phyloP scores from a whole-genome alignment of 163 green algal genomes.

The Smithsoniella earleae region DNA sequence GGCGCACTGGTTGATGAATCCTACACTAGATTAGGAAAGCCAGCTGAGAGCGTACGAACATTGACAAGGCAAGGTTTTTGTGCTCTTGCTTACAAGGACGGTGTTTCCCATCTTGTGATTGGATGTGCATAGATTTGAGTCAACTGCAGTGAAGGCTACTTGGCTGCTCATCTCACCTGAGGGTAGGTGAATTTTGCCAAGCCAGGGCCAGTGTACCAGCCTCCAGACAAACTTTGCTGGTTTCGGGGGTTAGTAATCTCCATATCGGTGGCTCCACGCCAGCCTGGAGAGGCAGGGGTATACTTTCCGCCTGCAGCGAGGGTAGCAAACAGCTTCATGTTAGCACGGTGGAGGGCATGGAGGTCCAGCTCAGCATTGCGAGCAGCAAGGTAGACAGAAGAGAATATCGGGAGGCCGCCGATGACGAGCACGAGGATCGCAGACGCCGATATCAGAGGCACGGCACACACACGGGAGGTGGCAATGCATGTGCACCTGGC shows the following conservation, averaged over 20 bases:
- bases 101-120: no score
- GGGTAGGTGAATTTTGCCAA: conserved; percentile 19
- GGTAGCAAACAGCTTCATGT: neutral
- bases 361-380: neutral
- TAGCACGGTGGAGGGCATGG: neutral
- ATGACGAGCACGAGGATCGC: neutral
- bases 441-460: neutral
- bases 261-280: neutral
- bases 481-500: neutral
- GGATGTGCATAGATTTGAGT: no score
- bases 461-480: neutral
- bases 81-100: no score
- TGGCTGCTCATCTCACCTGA: no score
- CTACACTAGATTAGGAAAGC: no score
- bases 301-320: neutral
- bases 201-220: conserved; percentile 14
- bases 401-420: neutral
- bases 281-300: neutral
- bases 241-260: neutral
- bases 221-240: neutral
- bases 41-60: no score
- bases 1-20: no score
- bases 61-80: no score
- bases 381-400: neutral
- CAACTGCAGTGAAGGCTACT: no score